Evolutionary conservation across 2,329 filamentous ascomycete species (phyloP).

Genomic region (Sporothrix phasma): DNA sequence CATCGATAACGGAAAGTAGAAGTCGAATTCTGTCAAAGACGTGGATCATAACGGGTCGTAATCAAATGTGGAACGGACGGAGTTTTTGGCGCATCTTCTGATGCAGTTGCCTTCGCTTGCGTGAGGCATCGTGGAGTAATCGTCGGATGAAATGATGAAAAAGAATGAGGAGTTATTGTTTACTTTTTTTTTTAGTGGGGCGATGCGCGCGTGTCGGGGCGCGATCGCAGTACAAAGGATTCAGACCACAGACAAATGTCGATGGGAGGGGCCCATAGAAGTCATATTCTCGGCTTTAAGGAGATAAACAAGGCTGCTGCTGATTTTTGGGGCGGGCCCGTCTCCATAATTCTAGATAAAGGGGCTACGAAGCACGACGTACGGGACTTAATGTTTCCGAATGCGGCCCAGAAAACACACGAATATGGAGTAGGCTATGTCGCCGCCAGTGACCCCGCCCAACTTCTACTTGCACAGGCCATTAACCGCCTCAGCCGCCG

Average conservation of each 20-base stretch:
- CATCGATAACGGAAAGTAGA: background rate
- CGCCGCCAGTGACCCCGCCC: slow-evolving; percentile 16
- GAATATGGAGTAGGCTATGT: slow-evolving; percentile 19
- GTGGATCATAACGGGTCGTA: background rate
- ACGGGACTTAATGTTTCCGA: too few species aligned
- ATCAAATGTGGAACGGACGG: background rate
- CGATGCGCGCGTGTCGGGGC: too few species aligned
- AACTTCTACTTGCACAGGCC: slow-evolving; percentile 10
- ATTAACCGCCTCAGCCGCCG: slow-evolving; percentile 3
- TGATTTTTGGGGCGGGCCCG: background rate
- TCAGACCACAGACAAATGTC: too few species aligned
- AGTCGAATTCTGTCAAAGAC: background rate
- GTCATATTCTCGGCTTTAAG: too few species aligned
- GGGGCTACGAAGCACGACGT: too few species aligned
- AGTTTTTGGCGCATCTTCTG: background rate
- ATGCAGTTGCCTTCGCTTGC: background rate
- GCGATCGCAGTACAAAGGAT: too few species aligned
- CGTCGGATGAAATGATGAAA: too few species aligned
- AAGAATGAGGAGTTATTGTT: too few species aligned
- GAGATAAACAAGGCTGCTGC: too few species aligned
- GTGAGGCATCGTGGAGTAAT: background rate
- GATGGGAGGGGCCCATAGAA: too few species aligned
- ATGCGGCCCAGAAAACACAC: background rate
- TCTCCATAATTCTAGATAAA: slow-evolving; percentile 12
- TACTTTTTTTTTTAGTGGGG: too few species aligned